These are phyloP conservation scores for Candida takata DNA, from an alignment of 805 yeast species.

Conservation along the genomic window DNA sequence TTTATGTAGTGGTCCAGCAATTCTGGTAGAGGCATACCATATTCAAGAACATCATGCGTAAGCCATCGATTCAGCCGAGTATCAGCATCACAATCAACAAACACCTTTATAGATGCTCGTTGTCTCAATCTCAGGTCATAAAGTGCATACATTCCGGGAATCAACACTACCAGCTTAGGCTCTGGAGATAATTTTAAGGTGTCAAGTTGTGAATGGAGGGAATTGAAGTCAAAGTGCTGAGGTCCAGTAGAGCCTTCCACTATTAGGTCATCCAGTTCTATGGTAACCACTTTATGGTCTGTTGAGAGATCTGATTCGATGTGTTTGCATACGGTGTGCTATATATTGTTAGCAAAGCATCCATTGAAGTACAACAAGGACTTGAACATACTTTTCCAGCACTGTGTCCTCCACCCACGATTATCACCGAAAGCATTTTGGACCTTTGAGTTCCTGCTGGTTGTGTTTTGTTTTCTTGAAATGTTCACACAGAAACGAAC, in stretches of 20 bases:
- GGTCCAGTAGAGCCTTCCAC: slow-evolving; percentile 6
- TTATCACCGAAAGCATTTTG: slow-evolving; percentile 28
- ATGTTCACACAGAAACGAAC: too few relatives aligned
- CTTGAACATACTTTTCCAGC: slow-evolving; percentile 37
- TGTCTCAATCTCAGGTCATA: slow-evolving; percentile 51
- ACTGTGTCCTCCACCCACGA: slow-evolving; percentile 59
- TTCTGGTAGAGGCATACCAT: slow-evolving; percentile 19
- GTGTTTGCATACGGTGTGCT: neutral
- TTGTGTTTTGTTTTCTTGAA: too few relatives aligned
- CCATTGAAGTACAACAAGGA: slow-evolving; percentile 1
- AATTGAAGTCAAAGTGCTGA: slow-evolving; percentile 25
- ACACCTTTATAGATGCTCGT: slow-evolving; percentile 59
- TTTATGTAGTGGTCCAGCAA: slow-evolving; percentile 42
- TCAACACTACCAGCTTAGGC: slow-evolving; percentile 34
- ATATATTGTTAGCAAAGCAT: neutral
- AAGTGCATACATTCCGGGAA: slow-evolving; percentile 78
- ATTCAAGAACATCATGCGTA: slow-evolving; percentile 23
- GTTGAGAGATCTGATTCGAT: neutral
- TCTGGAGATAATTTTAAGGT: neutral
- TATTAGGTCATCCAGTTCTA: slow-evolving; percentile 9
- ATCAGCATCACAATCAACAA: slow-evolving; percentile 81
- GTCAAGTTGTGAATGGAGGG: slow-evolving; percentile 15
- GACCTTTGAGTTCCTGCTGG: too few relatives aligned
- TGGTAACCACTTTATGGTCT: neutral
- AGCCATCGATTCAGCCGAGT: slow-evolving; percentile 78